Evolutionary conservation across 768 basidiomycete species (phyloP).

Genomic region (Grammothele lineata): DNA sequence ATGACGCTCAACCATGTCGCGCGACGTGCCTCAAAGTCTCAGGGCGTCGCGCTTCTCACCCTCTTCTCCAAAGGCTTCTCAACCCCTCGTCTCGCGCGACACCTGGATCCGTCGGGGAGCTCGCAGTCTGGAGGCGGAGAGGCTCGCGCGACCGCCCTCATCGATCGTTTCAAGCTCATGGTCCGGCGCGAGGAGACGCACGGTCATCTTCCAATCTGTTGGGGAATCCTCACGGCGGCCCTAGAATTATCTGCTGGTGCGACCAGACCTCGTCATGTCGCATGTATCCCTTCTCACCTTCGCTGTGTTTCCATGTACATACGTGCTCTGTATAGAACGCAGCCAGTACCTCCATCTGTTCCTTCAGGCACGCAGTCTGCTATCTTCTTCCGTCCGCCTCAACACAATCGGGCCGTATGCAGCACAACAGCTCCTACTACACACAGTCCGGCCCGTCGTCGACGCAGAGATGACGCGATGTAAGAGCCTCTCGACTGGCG

Average conservation of each 20-base stretch:
- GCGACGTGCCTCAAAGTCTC: constrained; percentile 80
- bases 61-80: constrained; percentile 83
- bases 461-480: constrained; percentile 45
- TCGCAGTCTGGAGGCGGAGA: constrained; percentile 9
- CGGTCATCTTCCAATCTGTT: constrained; percentile 89
- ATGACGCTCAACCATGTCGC: constrained; percentile 91
- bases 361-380: constrained; percentile 82
- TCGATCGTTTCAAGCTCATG: constrained; percentile 66
- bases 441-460: constrained; percentile 65
- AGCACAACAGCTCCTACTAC: constrained; percentile 82
- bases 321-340: constrained; percentile 48
- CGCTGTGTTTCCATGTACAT: too few relatives aligned
- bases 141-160: constrained; percentile 30
- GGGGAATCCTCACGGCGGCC: constrained; percentile 80
- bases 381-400: constrained; percentile 89
- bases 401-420: constrained; percentile 92
- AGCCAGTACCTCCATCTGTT: constrained; percentile 88
- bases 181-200: constrained; percentile 60
- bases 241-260: constrained; percentile 71
- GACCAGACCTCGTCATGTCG: constrained; percentile 9
- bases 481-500: constrained; percentile 45
- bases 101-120: not conserved
- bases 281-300: not conserved
- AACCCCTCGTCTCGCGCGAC: constrained; percentile 35
- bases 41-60: constrained; percentile 90